Evolutionary conservation across 2,329 filamentous ascomycete genomes (phyloP).

Genomic region (Fusarium cicatricum): DNA sequence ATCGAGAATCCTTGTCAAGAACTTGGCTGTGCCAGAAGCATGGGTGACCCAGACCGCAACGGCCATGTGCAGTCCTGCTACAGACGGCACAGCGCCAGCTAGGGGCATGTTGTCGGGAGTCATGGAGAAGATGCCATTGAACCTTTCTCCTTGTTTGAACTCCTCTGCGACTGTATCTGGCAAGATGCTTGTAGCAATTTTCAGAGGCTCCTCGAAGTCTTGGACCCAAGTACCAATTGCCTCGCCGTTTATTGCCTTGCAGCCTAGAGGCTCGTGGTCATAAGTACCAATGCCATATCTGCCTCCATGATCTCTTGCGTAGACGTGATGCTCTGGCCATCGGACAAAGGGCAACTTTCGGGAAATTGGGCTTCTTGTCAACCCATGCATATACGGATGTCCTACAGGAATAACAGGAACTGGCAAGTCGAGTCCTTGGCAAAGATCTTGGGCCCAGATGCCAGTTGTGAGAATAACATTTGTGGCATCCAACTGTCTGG

Average conservation of each 20-base stretch:
- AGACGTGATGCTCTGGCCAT: conserved; percentile 37
- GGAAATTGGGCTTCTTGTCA: not conserved
- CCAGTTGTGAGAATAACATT: conserved; percentile 38
- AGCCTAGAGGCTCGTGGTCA: conserved; percentile 26
- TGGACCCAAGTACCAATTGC: conserved; percentile 31
- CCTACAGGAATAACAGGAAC: conserved; percentile 36
- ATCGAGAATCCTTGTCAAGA: conserved; percentile 22
- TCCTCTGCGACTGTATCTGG: conserved; percentile 12
- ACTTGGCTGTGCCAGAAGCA: conserved; percentile 29
- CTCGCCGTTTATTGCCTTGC: conserved; percentile 7
- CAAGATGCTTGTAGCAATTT: conserved; percentile 13
- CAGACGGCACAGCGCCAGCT: conserved; percentile 12
- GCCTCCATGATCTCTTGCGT: conserved; percentile 34
- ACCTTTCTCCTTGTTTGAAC: conserved; percentile 14
- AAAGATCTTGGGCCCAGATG: conserved; percentile 36
- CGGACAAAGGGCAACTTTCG: conserved; percentile 23
- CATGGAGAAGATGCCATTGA: conserved; percentile 41
- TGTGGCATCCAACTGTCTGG: conserved; percentile 9
- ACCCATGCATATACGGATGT: conserved; percentile 34
- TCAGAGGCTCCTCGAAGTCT: conserved; percentile 26
- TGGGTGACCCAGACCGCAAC: conserved; percentile 39
- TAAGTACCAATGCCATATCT: conserved; percentile 36
- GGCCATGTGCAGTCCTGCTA: conserved; percentile 20
- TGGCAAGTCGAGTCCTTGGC: conserved; percentile 20
- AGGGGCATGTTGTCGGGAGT: conserved; percentile 40